phyloP scores from a whole-genome alignment of 441 rosid species.

The Syzygium syzygioides region DNA sequence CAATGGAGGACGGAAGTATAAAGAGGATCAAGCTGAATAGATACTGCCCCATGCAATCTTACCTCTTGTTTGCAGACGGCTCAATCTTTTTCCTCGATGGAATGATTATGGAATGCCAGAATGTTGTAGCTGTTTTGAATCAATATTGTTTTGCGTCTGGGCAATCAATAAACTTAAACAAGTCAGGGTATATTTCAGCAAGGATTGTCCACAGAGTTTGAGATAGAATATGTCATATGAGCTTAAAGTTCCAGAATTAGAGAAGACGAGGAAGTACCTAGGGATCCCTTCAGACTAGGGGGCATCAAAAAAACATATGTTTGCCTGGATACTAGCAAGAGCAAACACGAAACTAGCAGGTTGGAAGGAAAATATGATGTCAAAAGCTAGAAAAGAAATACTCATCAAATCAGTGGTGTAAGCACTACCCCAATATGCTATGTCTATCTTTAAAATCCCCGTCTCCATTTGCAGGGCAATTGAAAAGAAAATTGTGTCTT shows the following conservation, averaged over 20 bases:
- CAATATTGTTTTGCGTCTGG: not conserved
- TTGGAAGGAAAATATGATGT: not conserved
- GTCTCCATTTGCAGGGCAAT: not conserved
- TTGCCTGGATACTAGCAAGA: not conserved
- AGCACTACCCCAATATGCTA: not conserved
- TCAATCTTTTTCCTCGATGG: not conserved
- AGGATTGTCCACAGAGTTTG: not conserved
- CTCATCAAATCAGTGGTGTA: fast-evolving
- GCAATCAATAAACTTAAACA: not conserved
- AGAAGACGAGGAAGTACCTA: not conserved
- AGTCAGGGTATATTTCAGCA: not conserved
- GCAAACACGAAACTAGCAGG: not conserved
- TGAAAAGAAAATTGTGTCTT: not conserved
- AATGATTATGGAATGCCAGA: not conserved
- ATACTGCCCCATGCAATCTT: not conserved
- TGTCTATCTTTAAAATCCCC: not conserved
- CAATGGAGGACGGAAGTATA: not conserved
- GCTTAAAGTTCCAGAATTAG: not conserved
- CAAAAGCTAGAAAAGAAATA: not conserved
- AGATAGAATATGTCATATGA: not conserved
- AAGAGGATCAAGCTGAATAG: not conserved
- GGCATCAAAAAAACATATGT: not conserved
- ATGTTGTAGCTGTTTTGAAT: not conserved
- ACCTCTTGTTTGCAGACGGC: not conserved
- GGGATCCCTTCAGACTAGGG: not conserved